Conservation (phyloP, 2,329 filamentous ascomycete species). For the Graphilbum ipis-grandicollis region DNA sequence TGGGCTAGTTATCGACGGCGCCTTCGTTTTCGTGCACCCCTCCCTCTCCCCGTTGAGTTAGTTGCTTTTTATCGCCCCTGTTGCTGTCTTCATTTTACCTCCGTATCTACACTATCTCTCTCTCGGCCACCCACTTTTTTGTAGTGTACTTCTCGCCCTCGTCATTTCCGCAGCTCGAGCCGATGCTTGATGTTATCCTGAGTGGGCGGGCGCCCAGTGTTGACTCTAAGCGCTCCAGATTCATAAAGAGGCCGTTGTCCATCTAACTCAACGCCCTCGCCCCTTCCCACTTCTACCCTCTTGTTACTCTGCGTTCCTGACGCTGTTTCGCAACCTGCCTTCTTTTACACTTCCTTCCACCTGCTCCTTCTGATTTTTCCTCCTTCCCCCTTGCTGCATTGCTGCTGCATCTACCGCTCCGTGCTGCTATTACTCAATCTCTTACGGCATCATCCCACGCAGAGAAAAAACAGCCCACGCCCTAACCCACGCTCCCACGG, state of each 20-base stretch:
- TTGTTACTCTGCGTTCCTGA: background rate
- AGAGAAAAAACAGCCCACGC: slow-evolving; percentile 2
- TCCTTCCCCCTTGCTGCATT: background rate
- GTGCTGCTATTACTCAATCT: no score
- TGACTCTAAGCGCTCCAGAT: background rate
- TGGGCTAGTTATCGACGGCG: no score
- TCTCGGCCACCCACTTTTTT: background rate
- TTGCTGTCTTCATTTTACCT: background rate
- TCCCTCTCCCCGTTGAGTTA: background rate
- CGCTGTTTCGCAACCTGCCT: background rate
- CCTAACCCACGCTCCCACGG: slow-evolving; percentile 4
- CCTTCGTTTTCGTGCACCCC: background rate
- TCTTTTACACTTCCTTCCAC: background rate
- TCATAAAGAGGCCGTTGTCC: slow-evolving; percentile 6
- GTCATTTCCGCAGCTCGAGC: background rate
- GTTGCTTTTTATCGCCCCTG: background rate
- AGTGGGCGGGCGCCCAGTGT: background rate
- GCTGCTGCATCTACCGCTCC: no score
- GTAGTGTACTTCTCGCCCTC: background rate
- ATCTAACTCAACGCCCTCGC: background rate
- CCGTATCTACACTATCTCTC: background rate
- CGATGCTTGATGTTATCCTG: background rate
- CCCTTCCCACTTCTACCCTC: background rate
- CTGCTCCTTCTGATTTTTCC: background rate
- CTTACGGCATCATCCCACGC: slow-evolving; percentile 6